These are phyloP conservation scores for Lizonia empirigonia DNA, from an alignment of 2,329 filamentous ascomycete species.

Conservation along the genomic window DNA sequence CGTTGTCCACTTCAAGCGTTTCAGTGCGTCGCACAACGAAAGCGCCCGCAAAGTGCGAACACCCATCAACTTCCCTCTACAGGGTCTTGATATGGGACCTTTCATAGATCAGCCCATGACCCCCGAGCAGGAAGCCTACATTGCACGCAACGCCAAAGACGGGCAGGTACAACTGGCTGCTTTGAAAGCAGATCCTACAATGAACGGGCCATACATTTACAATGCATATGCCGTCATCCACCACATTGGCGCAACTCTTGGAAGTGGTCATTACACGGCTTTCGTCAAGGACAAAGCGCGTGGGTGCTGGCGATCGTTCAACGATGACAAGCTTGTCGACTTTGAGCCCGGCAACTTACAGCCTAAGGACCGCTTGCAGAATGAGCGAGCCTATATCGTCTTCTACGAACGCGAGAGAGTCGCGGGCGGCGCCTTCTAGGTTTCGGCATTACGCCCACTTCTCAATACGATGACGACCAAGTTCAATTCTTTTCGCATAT, in stretches of 20 bases:
- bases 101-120: slow-evolving; percentile 61
- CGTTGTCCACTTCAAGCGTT: slow-evolving; percentile 77
- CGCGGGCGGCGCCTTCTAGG: slow-evolving; percentile 38
- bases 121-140: slow-evolving; percentile 48
- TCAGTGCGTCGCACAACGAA: slow-evolving; percentile 62
- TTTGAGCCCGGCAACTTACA: slow-evolving; percentile 61
- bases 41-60: slow-evolving; percentile 71
- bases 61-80: slow-evolving; percentile 76
- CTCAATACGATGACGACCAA: neutral
- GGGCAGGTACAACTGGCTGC: slow-evolving; percentile 35
- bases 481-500: slow-evolving; percentile 14
- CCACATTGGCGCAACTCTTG: slow-evolving; percentile 71
- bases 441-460: neutral
- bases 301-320: slow-evolving; percentile 65
- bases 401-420: slow-evolving; percentile 61
- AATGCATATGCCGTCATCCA: slow-evolving; percentile 85
- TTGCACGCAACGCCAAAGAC: slow-evolving; percentile 33
- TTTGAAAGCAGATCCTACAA: slow-evolving; percentile 49
- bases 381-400: slow-evolving; percentile 68
- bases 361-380: slow-evolving; percentile 60
- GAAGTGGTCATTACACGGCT: slow-evolving; percentile 80
- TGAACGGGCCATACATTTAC: slow-evolving; percentile 70
- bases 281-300: slow-evolving; percentile 59
- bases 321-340: slow-evolving; percentile 60
- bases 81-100: slow-evolving; percentile 67